Base-by-base conservation (phyloP, 2,329 filamentous ascomycete genomes). In the Conoideocrella luteorostrata region DNA sequence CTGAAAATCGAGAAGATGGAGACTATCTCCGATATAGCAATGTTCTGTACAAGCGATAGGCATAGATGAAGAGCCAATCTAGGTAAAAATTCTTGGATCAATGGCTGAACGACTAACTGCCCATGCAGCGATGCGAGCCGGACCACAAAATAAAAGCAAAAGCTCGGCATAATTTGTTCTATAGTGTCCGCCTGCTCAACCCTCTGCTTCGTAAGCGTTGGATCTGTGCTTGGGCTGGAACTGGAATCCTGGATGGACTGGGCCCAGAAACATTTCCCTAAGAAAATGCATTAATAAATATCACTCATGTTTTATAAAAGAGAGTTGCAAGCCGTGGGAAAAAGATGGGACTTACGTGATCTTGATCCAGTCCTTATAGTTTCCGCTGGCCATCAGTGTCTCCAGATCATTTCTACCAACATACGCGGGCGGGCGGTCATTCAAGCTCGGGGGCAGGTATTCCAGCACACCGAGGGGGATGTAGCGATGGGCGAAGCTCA, bases 141-240 rank as follows among this genome's bases (percentile, higher is more conserved):
- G n/a, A n/a, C n/a, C n/a, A n/a, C n/a, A n/a, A n/a, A n/a, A n/a
- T n/a, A n/a, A n/a, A n/a, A n/a, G n/a, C n/a, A n/a, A n/a, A n/a
- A n/a, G n/a, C n/a, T n/a, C n/a, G n/a, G n/a, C n/a, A n/a, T n/a
- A n/a, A n/a, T n/a, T n/a, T n/a, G n/a, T n/a, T n/a, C n/a, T n/a
- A n/a, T n/a, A n/a, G n/a, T n/a, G n/a, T n/a, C 30, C 7, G 13
- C 20, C 13, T 29, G n/a, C 33, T 54, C 64, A 84, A 39, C 84
- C 84, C 59, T 88, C 82, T 2, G 82, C 84, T 64, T 89, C 88
- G 39, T 95, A 95, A 42, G 83, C 79, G 61, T 95, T 94, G 37
- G 88, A 93, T 72, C 95, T 97, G 72, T 98, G 93, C 74, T 98
- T 98, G 3, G 93, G 93, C 68, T 91, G 82, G 68, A 97, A 98